These are phyloP conservation scores for Pestalotiopsis sp. DNA, from an alignment of 2,329 filamentous ascomycete genomes.

Conservation along the genomic window DNA sequence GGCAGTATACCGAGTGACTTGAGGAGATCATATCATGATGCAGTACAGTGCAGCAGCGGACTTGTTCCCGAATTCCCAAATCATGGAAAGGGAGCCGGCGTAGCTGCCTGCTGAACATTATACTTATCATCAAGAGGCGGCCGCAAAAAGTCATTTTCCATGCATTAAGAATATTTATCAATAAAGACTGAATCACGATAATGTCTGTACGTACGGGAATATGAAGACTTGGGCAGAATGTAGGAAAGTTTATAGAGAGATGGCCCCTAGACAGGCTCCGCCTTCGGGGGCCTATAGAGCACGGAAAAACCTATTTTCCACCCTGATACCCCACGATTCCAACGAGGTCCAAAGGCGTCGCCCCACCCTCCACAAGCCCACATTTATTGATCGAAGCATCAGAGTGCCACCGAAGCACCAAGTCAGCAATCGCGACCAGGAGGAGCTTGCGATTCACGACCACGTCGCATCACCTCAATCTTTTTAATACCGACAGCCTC, in stretches of 20 bases:
- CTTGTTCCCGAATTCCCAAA: no score
- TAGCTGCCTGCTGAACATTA: no score
- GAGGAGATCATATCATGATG: not conserved
- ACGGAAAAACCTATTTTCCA: conserved; percentile 7
- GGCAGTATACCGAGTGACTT: not conserved
- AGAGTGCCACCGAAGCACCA: not conserved
- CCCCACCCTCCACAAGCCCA: conserved; percentile 6
- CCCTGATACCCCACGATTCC: not conserved
- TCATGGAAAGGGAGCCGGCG: no score
- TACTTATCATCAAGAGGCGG: no score
- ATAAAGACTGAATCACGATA: no score
- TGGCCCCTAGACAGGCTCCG: not conserved
- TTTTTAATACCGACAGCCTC: not conserved
- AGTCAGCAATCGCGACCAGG: not conserved
- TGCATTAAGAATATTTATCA: no score
- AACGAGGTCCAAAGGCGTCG: not conserved
- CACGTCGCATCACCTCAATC: not conserved
- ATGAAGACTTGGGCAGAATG: not conserved
- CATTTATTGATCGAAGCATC: not conserved
- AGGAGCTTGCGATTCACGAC: conserved; percentile 2
- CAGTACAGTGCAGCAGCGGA: not conserved
- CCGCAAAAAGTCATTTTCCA: no score
- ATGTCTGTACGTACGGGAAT: no score
- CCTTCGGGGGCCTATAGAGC: not conserved
- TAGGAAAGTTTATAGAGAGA: not conserved